Base-by-base conservation (phyloP, 1,284 basidiomycete species). In the Coriolopsis trogii region DNA sequence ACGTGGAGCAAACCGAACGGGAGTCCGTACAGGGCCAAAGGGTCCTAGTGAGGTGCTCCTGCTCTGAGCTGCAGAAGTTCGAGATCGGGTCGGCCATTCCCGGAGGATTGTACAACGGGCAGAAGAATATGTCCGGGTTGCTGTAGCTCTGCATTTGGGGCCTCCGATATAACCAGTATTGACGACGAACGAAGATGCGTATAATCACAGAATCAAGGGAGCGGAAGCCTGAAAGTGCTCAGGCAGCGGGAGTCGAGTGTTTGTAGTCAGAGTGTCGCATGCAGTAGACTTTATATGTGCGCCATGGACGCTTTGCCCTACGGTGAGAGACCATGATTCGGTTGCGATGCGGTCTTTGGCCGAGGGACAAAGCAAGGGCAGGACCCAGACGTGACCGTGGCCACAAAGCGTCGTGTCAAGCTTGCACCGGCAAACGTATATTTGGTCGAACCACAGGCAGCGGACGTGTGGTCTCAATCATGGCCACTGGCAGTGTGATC, bases 71-170 rank as follows among this genome's bases (percentile, higher is more conserved):
- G 41, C 21, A 46, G 26, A 34, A 49, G 36, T 46, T 28, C 36
- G 29, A 41, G 24, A 47, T 55, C 20, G 53, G 56, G 29, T 58
- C 51, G 33, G 56, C 24, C 28, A 55, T 43, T 16, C 50, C 53
- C 20, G 53, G 50, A 6, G 36, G 42, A 41, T 58, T 58, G 45
- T 58, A 58, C 12, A 50, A 41, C 20, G 56, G 56, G 50, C 56
- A 58, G 47, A 58, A 47, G 47, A 58, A 58, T 10, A 58, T 45
- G 38, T 58, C 53, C 9, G 56, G 56, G 50, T 58, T 33, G 56
- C 50, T 58, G 47, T 53, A 53, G 39, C 38, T 54, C 34, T 58
- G 56, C 56, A 58, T 58, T 23, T 37, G 38, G 40, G 37, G 16
- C 7, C 28, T 13, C 8, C 8, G 28, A 30, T 8, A 30, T 30